phyloP scores from a whole-genome alignment of 768 basidiomycete genomes.

The Amanita polypyramis region DNA sequence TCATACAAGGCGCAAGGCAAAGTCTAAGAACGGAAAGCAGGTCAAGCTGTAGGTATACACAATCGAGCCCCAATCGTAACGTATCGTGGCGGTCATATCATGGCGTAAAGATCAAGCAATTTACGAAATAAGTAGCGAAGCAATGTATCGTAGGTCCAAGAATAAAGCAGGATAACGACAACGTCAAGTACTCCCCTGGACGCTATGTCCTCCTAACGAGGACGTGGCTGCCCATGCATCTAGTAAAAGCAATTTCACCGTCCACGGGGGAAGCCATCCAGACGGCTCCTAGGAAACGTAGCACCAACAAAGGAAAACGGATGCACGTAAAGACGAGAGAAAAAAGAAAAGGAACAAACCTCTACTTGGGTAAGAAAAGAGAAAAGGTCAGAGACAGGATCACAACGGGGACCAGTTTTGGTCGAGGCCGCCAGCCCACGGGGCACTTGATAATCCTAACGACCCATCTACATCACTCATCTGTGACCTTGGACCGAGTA shows the following conservation, averaged over 20 bases:
- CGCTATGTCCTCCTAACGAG: constrained; percentile 6
- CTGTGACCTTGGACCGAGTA: constrained; percentile 13
- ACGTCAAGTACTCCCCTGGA: constrained; percentile 1
- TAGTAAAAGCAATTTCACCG: not conserved
- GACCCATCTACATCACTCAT: constrained; percentile 14
- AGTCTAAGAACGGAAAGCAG: too few species aligned
- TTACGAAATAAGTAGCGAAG: constrained; percentile 1
- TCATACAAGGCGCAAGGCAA: too few species aligned
- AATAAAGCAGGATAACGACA: not conserved
- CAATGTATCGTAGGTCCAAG: not conserved
- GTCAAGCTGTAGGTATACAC: too few species aligned
- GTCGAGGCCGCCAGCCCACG: constrained; percentile 32
- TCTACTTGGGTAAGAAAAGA: not conserved
- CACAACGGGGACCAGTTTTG: constrained; percentile 25
- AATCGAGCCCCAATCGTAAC: too few species aligned
- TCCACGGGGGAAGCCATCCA: not conserved
- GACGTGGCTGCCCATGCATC: constrained; percentile 1
- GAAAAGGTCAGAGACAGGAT: not conserved
- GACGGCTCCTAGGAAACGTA: not conserved
- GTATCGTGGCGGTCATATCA: too few species aligned
- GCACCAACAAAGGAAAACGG: not conserved
- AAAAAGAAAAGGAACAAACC: not conserved
- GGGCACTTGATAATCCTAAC: constrained; percentile 21
- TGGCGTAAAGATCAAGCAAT: constrained; percentile 1
- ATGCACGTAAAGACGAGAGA: not conserved